Conservation (phyloP, 2,329 filamentous ascomycete species). For the Achaetomium macrosporum region DNA sequence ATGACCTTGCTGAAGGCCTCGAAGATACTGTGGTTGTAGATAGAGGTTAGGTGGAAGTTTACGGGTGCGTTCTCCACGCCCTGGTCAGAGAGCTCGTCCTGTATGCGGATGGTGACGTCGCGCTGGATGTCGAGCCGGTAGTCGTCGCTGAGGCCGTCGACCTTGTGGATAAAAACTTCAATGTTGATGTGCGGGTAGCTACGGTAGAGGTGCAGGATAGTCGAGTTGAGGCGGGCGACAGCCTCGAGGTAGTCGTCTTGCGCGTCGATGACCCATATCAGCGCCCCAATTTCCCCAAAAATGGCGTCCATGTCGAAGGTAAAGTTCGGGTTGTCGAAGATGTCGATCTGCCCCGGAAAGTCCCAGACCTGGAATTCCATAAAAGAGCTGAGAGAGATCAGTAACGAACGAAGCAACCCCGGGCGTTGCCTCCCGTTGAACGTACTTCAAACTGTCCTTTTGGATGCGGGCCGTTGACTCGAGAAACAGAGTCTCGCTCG, state of each 20-base stretch:
- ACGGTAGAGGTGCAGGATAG: conserved; percentile 82
- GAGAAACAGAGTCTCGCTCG: conserved; percentile 90
- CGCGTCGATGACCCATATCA: conserved; percentile 98
- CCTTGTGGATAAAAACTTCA: conserved; percentile 98
- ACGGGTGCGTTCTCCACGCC: conserved; percentile 92
- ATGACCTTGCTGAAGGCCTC: conserved; percentile 98
- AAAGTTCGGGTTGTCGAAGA: conserved; percentile 80
- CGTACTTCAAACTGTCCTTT: conserved; percentile 91
- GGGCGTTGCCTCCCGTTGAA: conserved; percentile 14
- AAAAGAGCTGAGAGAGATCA: conserved; percentile 63
- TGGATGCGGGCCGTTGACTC: conserved; percentile 93
- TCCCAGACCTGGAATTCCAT: conserved; percentile 99
- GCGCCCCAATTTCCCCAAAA: conserved; percentile 86
- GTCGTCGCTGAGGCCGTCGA: conserved; percentile 94
- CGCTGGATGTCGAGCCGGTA: conserved; percentile 94
- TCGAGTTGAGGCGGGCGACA: conserved; percentile 77
- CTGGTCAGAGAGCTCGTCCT: conserved; percentile 89
- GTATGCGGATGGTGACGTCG: conserved; percentile 92
- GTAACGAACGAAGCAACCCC: not conserved
- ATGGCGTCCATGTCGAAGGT: conserved; percentile 89
- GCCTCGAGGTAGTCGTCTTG: conserved; percentile 97
- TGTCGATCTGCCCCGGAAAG: conserved; percentile 87
- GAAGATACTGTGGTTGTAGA: conserved; percentile 96
- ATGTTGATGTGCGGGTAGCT: conserved; percentile 92
- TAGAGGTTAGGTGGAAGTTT: conserved; percentile 92